Evolutionary conservation across 768 basidiomycete genomes (phyloP), one percentile per base, ranked within the genome.

Genomic region (Rhizopogon vesiculosus): DNA sequence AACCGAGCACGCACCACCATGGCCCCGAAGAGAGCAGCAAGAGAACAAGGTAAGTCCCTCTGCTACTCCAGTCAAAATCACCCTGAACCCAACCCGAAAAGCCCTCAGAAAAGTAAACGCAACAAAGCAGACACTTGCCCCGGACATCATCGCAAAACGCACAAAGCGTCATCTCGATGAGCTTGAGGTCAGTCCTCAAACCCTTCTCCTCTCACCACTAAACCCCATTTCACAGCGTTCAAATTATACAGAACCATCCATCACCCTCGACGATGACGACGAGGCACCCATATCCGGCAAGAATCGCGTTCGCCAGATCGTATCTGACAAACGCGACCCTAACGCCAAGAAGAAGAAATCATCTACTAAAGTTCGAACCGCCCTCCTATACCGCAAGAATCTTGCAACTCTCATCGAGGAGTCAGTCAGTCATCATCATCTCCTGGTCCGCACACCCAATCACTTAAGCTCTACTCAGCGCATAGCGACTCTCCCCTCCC

Each of bases 311-410:
- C 48, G 48, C 35, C 48, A 49, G 15, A 38, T 49, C 35, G 35
- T 49, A 3, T 49, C 48, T 16, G 48, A 49, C 9, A 49, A 49
- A 49, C 48, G 48, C 7, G 69, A 69, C 28, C 66, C 66, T 18
- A 70, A 71, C 40, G 69, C 68, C 0, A 68, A 71, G 51, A 86
- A 83, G 77, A 91, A 87, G 74, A 92, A 91, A 67, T 86, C 89
- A 12, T 86, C 82, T 3, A 89, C 88, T 83, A 87, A 81, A 61
- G 83, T 93, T 55, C 80, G 92, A 56, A 83, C 84, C 29, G 89
- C 91, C 18, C 74, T 93, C 38, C 70, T 94, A 44, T 94, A 93
- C 70, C 84, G 87, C 61, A 94, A 93, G 71, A 90, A 82, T 60
- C 76, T 94, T 13, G 73, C 80, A 3, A 77, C 83, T 6, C 76